phyloP scores from a whole-genome alignment of 345 rosid species.

The Arabidopsis suecica region DNA sequence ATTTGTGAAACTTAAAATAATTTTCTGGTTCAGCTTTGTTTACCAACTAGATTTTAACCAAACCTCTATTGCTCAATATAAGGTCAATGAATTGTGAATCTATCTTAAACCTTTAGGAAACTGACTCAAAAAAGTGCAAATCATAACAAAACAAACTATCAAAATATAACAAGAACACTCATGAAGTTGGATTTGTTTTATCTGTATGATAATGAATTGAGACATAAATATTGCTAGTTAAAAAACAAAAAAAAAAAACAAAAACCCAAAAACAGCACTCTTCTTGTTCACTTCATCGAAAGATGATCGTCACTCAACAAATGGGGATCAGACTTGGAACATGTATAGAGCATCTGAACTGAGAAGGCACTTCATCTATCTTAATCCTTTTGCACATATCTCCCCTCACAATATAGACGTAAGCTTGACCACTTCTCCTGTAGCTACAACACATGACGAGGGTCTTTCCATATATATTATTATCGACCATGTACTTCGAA shows the following conservation, averaged over 20 bases:
- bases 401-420: not conserved
- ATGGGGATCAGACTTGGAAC: not conserved
- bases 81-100: not conserved
- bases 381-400: not conserved
- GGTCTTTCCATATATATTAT: not conserved
- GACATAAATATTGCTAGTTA: not conserved
- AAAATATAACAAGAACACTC: not conserved
- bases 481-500: not conserved
- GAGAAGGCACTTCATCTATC: not conserved
- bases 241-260: not conserved
- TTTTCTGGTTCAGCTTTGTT: not conserved
- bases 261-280: not conserved
- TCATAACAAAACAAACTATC: not conserved
- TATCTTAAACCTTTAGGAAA: not conserved
- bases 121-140: too few relatives aligned
- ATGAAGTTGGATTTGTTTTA: not conserved
- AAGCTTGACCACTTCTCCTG: not conserved
- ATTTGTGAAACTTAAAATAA: not conserved
- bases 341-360: not conserved
- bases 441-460: not conserved
- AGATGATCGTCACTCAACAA: not conserved
- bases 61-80: not conserved
- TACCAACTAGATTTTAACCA: not conserved
- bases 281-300: not conserved
- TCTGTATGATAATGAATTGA: not conserved